Conservation (phyloP, 169 alveolate genomes). For the Plasmodium blacklocki region DNA sequence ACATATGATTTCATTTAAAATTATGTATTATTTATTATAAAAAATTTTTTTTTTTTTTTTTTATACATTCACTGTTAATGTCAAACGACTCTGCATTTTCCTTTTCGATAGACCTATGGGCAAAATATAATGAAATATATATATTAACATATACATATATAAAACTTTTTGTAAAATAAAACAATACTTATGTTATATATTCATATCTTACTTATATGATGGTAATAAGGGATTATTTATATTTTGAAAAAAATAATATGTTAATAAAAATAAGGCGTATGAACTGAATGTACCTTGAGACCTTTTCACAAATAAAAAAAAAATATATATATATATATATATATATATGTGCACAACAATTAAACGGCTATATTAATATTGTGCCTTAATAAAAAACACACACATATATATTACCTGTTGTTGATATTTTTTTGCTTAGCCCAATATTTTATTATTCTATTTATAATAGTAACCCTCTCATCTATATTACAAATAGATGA, state of each 20-base stretch:
- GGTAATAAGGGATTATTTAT: constrained; percentile 86
- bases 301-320: constrained; percentile 16
- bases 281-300: constrained; percentile 87
- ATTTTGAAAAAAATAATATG: constrained; percentile 84
- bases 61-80: constrained; percentile 70
- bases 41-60: neutral
- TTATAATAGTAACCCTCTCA: constrained; percentile 82
- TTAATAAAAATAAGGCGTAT: constrained; percentile 87
- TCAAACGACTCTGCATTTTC: constrained; percentile 48
- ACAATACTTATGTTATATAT: constrained; percentile 5
- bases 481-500: constrained; percentile 80
- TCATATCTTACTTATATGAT: constrained; percentile 71
- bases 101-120: constrained; percentile 45
- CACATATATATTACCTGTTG: constrained; percentile 78
- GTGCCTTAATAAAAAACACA: neutral
- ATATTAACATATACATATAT: neutral
- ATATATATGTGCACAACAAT: neutral
- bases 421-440: constrained; percentile 87
- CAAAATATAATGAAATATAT: constrained; percentile 2
- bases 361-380: neutral
- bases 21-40: neutral
- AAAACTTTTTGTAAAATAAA: neutral
- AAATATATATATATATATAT: constrained; percentile 10
- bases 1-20: no score
- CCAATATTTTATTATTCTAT: constrained; percentile 89